A percentile compares a stretch with the other conserved stretches of the same genome.
These are phyloP conservation scores for Dendrobium chrysotoxum DNA, from an alignment of 106 monocot species.

Conservation along the genomic window DNA sequence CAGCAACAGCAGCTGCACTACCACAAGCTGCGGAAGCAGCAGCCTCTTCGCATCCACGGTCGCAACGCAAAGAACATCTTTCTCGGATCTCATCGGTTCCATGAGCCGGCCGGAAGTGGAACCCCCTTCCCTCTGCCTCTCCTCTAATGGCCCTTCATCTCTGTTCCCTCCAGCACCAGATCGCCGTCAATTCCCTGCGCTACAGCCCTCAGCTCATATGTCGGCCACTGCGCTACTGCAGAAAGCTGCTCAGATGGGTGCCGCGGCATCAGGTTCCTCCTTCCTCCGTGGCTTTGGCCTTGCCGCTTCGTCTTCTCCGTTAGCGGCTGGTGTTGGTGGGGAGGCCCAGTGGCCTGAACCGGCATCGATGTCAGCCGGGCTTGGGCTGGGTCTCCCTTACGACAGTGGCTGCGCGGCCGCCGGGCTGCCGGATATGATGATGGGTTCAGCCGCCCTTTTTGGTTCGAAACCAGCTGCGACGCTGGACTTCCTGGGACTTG, in stretches of 20 bases:
- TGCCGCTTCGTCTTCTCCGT: conserved; percentile 2
- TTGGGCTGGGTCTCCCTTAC: conserved; percentile 14
- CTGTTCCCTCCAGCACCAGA: background rate
- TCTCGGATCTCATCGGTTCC: background rate
- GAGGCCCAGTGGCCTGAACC: background rate
- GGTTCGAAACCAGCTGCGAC: conserved; percentile 68
- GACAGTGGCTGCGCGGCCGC: background rate
- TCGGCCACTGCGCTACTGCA: conserved; percentile 25
- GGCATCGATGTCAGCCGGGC: background rate
- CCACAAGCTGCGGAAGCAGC: background rate
- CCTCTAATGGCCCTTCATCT: background rate
- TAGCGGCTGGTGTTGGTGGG: background rate
- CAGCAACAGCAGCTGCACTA: background rate
- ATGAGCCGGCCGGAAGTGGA: background rate
- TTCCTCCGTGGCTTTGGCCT: conserved; percentile 19
- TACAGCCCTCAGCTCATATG: conserved; percentile 5
- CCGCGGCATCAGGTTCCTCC: conserved; percentile 1
- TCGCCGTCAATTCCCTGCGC: background rate
- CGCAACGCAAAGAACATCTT: background rate
- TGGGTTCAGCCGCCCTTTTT: conserved; percentile 2
- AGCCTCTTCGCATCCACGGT: background rate
- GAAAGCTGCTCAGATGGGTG: conserved; percentile 25
- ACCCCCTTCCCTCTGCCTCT: conserved; percentile 6
- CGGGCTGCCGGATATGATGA: conserved; percentile 10
- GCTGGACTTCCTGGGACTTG: conserved; percentile 73